Percentiles rank a stretch among this genome's conserved stretches.
Evolutionary conservation across 306 rosid genomes (phyloP).

Genomic region (Carpinus fangiana): DNA sequence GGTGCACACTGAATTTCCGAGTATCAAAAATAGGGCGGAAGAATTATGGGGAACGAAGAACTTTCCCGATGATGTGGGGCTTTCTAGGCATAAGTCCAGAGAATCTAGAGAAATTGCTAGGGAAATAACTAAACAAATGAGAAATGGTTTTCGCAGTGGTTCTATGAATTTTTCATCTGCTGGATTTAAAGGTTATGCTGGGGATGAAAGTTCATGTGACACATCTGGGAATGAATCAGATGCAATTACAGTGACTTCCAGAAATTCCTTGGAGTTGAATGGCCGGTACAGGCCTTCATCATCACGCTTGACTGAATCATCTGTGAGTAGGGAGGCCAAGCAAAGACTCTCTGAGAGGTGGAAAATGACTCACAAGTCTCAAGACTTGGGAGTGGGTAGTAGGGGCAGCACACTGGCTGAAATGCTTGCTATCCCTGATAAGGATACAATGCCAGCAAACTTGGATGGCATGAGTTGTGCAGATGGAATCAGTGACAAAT

Average conservation of each 20-base stretch:
- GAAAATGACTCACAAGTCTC: constrained; percentile 71
- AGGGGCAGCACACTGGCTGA: constrained; percentile 91
- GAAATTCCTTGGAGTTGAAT: constrained; percentile 40
- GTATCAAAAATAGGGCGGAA: constrained; percentile 41
- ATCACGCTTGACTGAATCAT: constrained; percentile 58
- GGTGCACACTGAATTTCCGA: constrained; percentile 43
- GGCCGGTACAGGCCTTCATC: constrained; percentile 51
- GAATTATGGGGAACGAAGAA: constrained; percentile 42
- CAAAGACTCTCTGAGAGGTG: constrained; percentile 92
- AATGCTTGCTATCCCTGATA: constrained; percentile 85
- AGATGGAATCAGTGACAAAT: constrained; percentile 41
- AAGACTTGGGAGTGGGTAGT: constrained; percentile 42
- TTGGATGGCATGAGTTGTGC: constrained; percentile 36
- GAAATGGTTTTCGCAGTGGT: constrained; percentile 42
- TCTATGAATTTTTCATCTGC: constrained; percentile 44
- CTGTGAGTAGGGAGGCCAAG: constrained; percentile 86
- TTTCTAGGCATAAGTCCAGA: constrained; percentile 55
- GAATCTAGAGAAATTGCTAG: constrained; percentile 81
- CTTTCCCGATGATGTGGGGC: constrained; percentile 37
- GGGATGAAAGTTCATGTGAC: constrained; percentile 64
- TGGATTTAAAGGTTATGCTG: constrained; percentile 59
- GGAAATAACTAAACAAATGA: constrained; percentile 78
- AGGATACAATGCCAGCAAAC: constrained; percentile 39
- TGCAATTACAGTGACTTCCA: constrained; percentile 41
- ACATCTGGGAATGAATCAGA: constrained; percentile 68